phyloP scores from a whole-genome alignment of 2,329 filamentous ascomycete species.

The Davidsoniella virescens region DNA sequence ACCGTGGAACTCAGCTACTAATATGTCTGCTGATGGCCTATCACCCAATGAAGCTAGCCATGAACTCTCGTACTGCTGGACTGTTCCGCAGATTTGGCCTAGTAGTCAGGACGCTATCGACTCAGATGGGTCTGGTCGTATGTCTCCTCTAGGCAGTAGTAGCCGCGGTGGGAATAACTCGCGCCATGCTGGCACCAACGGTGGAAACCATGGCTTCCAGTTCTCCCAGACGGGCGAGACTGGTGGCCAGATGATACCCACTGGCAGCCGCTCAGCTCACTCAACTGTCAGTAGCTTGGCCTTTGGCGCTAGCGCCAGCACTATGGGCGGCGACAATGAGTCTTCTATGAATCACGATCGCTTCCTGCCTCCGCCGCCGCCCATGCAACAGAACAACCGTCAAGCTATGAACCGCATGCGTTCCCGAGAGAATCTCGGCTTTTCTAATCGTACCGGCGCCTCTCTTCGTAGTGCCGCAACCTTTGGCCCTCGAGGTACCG shows the following conservation, averaged over 20 bases:
- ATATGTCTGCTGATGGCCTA: not conserved
- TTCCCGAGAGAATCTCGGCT: conserved; percentile 13
- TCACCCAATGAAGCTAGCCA: conserved; percentile 26
- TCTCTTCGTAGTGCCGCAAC: conserved; percentile 13
- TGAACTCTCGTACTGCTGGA: conserved; percentile 38
- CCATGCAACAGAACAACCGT: not conserved
- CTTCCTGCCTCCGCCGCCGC: too few species aligned
- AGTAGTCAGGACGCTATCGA: conserved; percentile 17
- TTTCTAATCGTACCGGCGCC: conserved; percentile 3
- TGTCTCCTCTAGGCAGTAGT: conserved; percentile 14
- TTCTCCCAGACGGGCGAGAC: too few species aligned
- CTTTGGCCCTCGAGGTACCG: conserved; percentile 3
- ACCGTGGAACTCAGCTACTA: conserved; percentile 31
- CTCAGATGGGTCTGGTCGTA: conserved; percentile 16
- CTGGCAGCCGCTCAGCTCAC: conserved; percentile 15
- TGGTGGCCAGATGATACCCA: not conserved
- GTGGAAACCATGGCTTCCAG: not conserved
- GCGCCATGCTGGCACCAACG: conserved; percentile 13
- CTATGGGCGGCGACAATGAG: not conserved
- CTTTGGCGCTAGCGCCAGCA: conserved; percentile 6
- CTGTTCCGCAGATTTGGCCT: conserved; percentile 25
- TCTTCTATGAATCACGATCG: not conserved
- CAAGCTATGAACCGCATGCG: conserved; percentile 9
- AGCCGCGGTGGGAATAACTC: too few species aligned
- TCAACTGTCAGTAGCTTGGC: conserved; percentile 12